These are phyloP conservation scores for Corynespora cassiicola DNA, from an alignment of 2,329 filamentous ascomycete species.

Conservation along the genomic window DNA sequence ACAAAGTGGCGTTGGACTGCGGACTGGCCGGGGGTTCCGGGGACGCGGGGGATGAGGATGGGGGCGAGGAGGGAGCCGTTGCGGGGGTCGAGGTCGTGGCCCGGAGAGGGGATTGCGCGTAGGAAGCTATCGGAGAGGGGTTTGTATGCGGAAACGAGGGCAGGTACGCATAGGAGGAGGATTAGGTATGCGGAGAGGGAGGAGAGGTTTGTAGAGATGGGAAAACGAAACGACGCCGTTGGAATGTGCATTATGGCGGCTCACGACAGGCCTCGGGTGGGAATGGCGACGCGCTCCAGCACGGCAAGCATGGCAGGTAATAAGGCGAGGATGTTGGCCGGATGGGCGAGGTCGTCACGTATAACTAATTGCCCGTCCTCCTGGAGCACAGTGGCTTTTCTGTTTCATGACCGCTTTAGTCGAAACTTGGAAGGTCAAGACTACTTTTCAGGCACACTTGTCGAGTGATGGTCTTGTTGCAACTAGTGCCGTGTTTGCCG, in stretches of 20 bases:
- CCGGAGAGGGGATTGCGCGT: constrained; percentile 72
- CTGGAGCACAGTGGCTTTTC: too few relatives aligned
- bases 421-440: constrained; percentile 22
- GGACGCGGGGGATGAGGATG: constrained; percentile 86
- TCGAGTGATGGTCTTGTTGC: constrained; percentile 9
- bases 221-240: too few relatives aligned
- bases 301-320: too few relatives aligned
- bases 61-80: constrained; percentile 80
- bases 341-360: too few relatives aligned
- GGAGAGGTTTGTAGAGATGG: too few relatives aligned
- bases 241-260: too few relatives aligned
- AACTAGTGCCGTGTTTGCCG: constrained; percentile 23
- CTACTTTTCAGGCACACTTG: constrained; percentile 16
- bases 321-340: too few relatives aligned
- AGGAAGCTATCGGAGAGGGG: constrained; percentile 78
- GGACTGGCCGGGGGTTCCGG: constrained; percentile 78
- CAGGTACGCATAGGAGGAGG: constrained; percentile 11
- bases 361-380: too few relatives aligned
- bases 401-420: constrained; percentile 18
- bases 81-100: constrained; percentile 77
- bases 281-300: too few relatives aligned
- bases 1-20: constrained; percentile 82
- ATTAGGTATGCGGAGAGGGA: too few relatives aligned
- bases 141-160: constrained; percentile 57
- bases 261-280: too few relatives aligned